Base-by-base conservation (phyloP, 1,284 basidiomycete species). In the Agroathelia rolfsii region DNA sequence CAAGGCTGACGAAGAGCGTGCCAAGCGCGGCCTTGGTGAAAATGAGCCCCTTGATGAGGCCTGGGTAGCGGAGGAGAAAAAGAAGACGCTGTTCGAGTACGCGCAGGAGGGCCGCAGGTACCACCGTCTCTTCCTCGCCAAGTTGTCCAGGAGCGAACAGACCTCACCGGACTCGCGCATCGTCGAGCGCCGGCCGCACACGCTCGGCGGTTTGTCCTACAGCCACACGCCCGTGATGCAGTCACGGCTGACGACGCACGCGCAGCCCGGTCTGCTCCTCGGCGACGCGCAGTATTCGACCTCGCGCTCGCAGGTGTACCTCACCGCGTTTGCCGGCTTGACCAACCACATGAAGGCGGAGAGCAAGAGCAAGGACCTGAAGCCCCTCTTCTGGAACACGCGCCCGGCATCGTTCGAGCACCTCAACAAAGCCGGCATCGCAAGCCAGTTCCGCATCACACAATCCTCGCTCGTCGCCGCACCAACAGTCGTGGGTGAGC, bases 101-200 rank as follows among this genome's bases (percentile, higher is more conserved):
- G 43, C 54, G 13, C 46, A 48, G 27, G 46, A 52, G 25, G 56
- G 55, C 33, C 39, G 55, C 7, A 41, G 37, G 42, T 24, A 49
- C 47, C 33, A 44, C 38, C 38, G n/a, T n/a, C n/a, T 37, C 11
- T 60, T 58, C 55, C 44, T 59, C 32, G 37, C 41, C 13, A 36
- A 41, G 11, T 38, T 41, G 30, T 48, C 51, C 12, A 43, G 43
- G 36, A 26, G 45, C 17, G 33, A 41, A 21, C 51, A 49, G 36
- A 44, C 48, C 26, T 17, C 38, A 2, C 37, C 47, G 12, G 41
- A 45, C 8, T 61, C 58, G 14, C 60, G 41, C 34, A 58, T 53
- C 24, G 73, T 87, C 42, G 69, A 73, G 37, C 75, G 69, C 28
- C 60, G 70, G 14, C 79, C 80, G 0, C 83, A 87, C 43, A 62